Evolutionary conservation across 257 asterid species (phyloP).

Genomic region (Solanum paucissectum): DNA sequence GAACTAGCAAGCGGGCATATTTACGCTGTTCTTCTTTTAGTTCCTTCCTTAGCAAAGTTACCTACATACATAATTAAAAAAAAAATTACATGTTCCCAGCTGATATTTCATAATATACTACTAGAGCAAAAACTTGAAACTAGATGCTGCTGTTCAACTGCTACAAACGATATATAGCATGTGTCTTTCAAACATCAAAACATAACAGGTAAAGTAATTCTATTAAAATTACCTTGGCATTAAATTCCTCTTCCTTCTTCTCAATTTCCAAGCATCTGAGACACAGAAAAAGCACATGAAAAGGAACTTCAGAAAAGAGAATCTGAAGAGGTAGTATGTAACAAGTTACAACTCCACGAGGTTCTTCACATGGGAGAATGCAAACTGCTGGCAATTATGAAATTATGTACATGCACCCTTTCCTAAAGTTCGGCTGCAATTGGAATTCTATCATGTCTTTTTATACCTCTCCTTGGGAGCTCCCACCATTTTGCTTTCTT

Average conservation of each 20-base stretch:
- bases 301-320: neutral
- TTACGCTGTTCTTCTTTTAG: slow-evolving; percentile 24
- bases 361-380: neutral
- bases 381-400: neutral
- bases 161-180: neutral
- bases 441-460: neutral
- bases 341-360: neutral
- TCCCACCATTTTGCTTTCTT: neutral
- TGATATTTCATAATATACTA: neutral
- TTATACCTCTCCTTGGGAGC: neutral
- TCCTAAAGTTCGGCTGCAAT: neutral
- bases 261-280: slow-evolving; percentile 56
- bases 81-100: neutral
- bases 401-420: neutral
- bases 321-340: neutral
- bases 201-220: neutral
- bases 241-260: slow-evolving; percentile 42
- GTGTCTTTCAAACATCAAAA: neutral
- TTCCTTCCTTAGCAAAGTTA: slow-evolving; percentile 22
- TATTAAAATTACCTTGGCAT: slow-evolving; percentile 41
- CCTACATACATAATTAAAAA: slow-evolving; percentile 16
- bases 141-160: neutral
- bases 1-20: slow-evolving; percentile 34
- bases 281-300: neutral
- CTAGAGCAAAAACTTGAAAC: neutral